Evolutionary conservation across 2,329 filamentous ascomycete genomes (phyloP).

Genomic region (Aspergillus sp.): DNA sequence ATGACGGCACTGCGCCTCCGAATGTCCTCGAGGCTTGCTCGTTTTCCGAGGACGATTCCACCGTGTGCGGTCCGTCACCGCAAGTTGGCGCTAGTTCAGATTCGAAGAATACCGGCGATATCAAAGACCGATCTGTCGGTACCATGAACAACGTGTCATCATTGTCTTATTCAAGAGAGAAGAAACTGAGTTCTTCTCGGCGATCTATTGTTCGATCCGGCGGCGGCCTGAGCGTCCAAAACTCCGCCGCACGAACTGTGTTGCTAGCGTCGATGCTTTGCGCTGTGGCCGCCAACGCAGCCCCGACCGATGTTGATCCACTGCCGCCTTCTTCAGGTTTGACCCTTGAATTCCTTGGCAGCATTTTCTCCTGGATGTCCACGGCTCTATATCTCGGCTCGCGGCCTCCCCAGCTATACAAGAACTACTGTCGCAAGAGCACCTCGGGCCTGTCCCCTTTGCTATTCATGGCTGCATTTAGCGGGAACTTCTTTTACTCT

Average conservation of each 20-base stretch:
- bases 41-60: conserved; percentile 33
- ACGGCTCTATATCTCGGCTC: conserved; percentile 60
- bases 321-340: conserved; percentile 21
- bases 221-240: conserved; percentile 27
- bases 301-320: conserved; percentile 30
- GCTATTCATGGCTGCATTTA: conserved; percentile 66
- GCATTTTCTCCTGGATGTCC: conserved; percentile 57
- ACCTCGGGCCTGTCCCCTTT: conserved; percentile 63
- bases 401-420: conserved; percentile 64
- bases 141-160: conserved; percentile 23
- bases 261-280: conserved; percentile 47
- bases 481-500: conserved; percentile 68
- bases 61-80: conserved; percentile 16
- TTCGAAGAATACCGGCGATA: conserved; percentile 28
- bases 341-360: conserved; percentile 48
- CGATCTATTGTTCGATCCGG: conserved; percentile 28
- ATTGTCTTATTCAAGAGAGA: conserved; percentile 34
- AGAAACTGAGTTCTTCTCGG: conserved; percentile 33
- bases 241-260: conserved; percentile 44
- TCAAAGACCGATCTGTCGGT: conserved; percentile 23
- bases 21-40: conserved; percentile 39
- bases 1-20: conserved; percentile 27
- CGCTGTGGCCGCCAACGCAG: conserved; percentile 44
- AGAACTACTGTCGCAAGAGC: conserved; percentile 63
- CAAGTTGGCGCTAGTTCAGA: conserved; percentile 25